A percentile compares a stretch with the other conserved stretches of the same genome.
phyloP scores from a whole-genome alignment of 1,284 basidiomycete genomes.

The Tilletia caries region DNA sequence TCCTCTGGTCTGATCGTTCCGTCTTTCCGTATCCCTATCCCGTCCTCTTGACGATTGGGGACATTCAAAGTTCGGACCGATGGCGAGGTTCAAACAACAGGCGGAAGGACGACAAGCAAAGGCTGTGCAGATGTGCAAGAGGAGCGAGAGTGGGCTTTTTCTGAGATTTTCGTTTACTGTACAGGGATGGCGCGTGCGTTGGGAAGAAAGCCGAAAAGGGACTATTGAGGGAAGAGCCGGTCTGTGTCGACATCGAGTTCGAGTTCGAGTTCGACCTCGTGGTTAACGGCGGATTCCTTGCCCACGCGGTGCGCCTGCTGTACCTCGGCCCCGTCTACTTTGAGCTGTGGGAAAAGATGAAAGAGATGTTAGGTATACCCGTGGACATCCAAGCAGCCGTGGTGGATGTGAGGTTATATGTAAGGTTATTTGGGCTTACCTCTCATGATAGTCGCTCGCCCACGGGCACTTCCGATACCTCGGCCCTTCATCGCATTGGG shows the following conservation, averaged over 20 bases:
- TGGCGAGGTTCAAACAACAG: too few relatives aligned
- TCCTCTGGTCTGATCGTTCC: too few relatives aligned
- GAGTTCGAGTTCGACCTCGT: too few relatives aligned
- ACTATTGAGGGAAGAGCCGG: not conserved
- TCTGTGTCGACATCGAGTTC: not conserved
- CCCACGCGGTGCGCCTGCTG: conserved; percentile 14
- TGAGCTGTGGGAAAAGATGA: conserved; percentile 6
- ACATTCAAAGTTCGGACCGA: too few relatives aligned
- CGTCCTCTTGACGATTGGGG: too few relatives aligned
- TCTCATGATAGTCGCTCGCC: conserved; percentile 92
- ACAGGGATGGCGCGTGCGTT: too few relatives aligned
- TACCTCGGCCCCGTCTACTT: conserved; percentile 13
- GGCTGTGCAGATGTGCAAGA: too few relatives aligned
- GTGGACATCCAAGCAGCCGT: too few relatives aligned
- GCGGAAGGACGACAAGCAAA: too few relatives aligned
- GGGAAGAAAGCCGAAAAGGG: not conserved
- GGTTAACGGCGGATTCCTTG: conserved; percentile 16
- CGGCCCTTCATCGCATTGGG: conserved; percentile 97
- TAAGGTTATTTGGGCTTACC: conserved; percentile 50
- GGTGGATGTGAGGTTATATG: not conserved
- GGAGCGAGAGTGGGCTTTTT: too few relatives aligned
- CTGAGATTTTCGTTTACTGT: too few relatives aligned
- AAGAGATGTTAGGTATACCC: not conserved
- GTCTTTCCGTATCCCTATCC: too few relatives aligned
- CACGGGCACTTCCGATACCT: conserved; percentile 96